phyloP scores from a whole-genome alignment of 1,284 basidiomycete species.

The Sphagnurus paluster region DNA sequence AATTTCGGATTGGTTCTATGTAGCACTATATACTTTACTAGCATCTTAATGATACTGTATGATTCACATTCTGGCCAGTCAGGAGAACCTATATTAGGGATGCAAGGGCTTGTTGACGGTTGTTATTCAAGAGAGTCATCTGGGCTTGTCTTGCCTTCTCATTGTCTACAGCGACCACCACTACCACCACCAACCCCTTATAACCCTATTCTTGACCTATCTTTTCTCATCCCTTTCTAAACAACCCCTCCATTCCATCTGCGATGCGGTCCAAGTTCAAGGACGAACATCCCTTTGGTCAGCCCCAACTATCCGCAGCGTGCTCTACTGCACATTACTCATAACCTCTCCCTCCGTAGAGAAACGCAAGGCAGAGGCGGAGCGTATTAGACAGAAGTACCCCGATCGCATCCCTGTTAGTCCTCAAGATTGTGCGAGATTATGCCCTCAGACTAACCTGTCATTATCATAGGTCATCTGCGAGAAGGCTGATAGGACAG shows the following conservation, averaged over 20 bases:
- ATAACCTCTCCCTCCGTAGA: constrained; percentile 51
- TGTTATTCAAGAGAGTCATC: constrained; percentile 36
- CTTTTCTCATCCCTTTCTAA: constrained; percentile 1
- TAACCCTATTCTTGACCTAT: constrained; percentile 16
- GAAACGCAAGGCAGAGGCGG: constrained; percentile 97
- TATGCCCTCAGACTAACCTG: neutral
- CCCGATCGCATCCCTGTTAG: constrained; percentile 96
- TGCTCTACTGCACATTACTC: constrained; percentile 24
- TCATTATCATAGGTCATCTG: constrained; percentile 84
- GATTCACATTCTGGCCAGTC: no score
- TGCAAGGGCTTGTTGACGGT: constrained; percentile 33
- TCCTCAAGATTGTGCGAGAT: constrained; percentile 22
- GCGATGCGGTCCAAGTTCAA: constrained; percentile 98
- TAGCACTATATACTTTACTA: neutral
- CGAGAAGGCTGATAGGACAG: constrained; percentile 98
- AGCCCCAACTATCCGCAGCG: constrained; percentile 31
- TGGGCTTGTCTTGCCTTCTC: constrained; percentile 37
- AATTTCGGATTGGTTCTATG: neutral
- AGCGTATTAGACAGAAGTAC: constrained; percentile 98
- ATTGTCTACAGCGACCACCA: constrained; percentile 35
- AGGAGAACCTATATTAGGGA: constrained; percentile 8
- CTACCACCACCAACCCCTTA: constrained; percentile 30
- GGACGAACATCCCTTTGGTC: constrained; percentile 99
- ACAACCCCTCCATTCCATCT: constrained; percentile 1
- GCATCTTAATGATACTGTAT: neutral